Conservation (phyloP, 1,284 basidiomycete species). For the Ganoderma lingzhi region DNA sequence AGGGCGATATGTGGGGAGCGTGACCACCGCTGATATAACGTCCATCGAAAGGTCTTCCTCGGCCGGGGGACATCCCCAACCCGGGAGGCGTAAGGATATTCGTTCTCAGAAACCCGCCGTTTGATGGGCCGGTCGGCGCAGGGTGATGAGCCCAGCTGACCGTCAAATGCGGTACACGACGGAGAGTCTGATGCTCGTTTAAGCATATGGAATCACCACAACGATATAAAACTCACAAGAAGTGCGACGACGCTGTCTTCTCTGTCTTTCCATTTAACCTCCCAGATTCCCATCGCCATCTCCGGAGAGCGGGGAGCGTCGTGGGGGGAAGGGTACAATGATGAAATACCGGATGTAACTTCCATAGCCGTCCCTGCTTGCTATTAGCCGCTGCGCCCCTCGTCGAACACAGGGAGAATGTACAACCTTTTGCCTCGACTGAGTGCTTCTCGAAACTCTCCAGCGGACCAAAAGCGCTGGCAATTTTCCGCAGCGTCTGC, state of each 20-base stretch:
- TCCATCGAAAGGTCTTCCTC: constrained; percentile 2
- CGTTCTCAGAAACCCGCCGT: not conserved
- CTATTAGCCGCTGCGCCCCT: not conserved
- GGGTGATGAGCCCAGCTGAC: constrained; percentile 80
- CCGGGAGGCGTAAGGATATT: not conserved
- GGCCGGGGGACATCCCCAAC: not conserved
- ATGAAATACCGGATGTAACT: not conserved
- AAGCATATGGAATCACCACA: not conserved
- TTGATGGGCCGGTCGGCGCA: not conserved
- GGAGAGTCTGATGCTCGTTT: constrained; percentile 58
- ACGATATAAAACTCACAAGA: constrained; percentile 51
- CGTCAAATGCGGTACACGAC: constrained; percentile 70
- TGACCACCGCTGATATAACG: not conserved
- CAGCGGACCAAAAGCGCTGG: constrained; percentile 61
- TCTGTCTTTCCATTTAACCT: constrained; percentile 78
- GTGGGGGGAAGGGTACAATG: constrained; percentile 50
- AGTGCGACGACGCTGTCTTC: constrained; percentile 77
- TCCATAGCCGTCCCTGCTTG: not conserved
- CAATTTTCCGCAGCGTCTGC: constrained; percentile 57
- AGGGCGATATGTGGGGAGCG: not conserved
- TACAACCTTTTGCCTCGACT: constrained; percentile 18
- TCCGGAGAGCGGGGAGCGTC: constrained; percentile 55
- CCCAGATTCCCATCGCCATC: constrained; percentile 73
- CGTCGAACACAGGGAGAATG: not conserved
- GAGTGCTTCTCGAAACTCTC: constrained; percentile 51